These are phyloP conservation scores for Lyophyllum decastes DNA, from an alignment of 768 basidiomycete genomes.

Conservation along the genomic window DNA sequence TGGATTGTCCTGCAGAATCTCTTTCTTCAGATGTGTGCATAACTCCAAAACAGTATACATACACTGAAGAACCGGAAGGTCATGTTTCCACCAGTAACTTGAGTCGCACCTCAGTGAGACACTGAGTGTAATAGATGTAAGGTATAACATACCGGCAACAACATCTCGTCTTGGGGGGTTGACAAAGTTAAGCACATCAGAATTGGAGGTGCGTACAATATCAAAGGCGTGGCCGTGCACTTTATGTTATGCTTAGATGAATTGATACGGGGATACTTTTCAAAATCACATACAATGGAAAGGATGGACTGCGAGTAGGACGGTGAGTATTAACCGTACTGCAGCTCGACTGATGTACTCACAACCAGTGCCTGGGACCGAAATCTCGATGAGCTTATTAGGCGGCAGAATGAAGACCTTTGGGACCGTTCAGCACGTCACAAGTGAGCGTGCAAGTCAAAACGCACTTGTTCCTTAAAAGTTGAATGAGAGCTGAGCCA, in stretches of 20 bases:
- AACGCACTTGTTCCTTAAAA: neutral
- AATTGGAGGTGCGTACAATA: slow-evolving; percentile 12
- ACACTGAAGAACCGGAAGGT: slow-evolving; percentile 43
- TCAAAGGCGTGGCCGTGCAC: slow-evolving; percentile 7
- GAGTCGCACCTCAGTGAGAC: neutral
- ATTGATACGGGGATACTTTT: neutral
- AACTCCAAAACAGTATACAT: neutral
- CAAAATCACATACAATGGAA: slow-evolving; percentile 9
- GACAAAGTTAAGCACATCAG: slow-evolving; percentile 7
- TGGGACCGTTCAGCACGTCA: neutral
- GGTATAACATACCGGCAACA: slow-evolving; percentile 9
- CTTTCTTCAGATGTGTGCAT: neutral
- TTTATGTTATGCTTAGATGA: neutral
- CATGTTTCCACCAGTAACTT: slow-evolving; percentile 32
- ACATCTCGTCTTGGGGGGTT: slow-evolving; percentile 14
- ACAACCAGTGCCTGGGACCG: neutral
- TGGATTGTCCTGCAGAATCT: slow-evolving; percentile 41
- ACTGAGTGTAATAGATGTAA: neutral
- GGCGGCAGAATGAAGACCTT: slow-evolving; percentile 30
- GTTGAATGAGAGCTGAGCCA: neutral
- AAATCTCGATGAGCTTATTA: slow-evolving; percentile 48
- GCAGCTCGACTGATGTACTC: neutral
- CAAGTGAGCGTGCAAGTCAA: neutral
- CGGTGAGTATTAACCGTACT: neutral
- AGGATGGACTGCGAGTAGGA: neutral